These are phyloP conservation scores for Backusella westeae DNA, from an alignment of 192 early-diverging fungal genomes.

Conservation along the genomic window DNA sequence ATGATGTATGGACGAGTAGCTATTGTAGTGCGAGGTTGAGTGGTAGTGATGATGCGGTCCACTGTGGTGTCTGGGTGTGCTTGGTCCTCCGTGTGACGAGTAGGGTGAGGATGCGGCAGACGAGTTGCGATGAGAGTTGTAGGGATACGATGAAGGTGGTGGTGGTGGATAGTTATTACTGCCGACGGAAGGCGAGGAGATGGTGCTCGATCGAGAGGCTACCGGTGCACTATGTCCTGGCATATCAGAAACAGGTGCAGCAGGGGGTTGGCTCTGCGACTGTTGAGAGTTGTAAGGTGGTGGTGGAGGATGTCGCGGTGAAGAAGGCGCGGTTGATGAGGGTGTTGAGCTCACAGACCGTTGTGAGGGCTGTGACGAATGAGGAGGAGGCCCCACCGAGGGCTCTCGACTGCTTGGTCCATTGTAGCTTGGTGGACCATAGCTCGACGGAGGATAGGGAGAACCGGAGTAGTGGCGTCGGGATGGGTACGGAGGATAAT, in stretches of 20 bases:
- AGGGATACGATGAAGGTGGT: neutral
- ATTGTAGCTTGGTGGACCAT: neutral
- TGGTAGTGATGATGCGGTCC: slow-evolving; percentile 12
- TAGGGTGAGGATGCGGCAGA: neutral
- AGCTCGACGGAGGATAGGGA: neutral
- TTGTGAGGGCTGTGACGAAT: neutral
- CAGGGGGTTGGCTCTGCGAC: neutral
- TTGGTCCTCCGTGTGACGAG: neutral
- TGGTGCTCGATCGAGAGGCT: neutral
- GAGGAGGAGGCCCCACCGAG: neutral
- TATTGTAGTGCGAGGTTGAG: slow-evolving; percentile 14
- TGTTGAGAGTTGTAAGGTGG: neutral
- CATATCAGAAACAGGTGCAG: neutral
- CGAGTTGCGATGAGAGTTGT: neutral
- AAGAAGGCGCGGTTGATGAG: neutral
- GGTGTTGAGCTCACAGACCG: neutral
- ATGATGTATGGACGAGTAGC: slow-evolving; percentile 14
- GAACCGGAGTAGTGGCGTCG: slow-evolving; percentile 15
- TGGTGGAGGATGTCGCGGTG: slow-evolving; percentile 2
- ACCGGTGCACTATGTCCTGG: neutral
- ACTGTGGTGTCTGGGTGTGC: neutral
- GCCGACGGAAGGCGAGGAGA: neutral
- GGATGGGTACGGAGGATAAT: neutral
- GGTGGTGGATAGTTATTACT: neutral
- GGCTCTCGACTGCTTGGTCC: neutral